Conservation (phyloP, 2,329 filamentous ascomycete species). For the Colletotrichum sp. region DNA sequence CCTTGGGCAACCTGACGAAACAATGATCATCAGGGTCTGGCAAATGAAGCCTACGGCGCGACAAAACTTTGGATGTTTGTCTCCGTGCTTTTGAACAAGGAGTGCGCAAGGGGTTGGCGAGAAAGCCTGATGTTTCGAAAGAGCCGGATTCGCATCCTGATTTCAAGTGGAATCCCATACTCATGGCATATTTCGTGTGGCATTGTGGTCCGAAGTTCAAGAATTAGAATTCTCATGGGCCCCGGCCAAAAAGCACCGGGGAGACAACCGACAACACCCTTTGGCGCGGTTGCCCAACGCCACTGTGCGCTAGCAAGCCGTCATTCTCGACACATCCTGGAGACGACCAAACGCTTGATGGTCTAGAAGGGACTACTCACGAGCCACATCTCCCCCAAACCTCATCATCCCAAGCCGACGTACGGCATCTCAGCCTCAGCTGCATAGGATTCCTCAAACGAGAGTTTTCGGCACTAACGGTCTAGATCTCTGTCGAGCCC, state of each 20-base stretch:
- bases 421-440: not conserved
- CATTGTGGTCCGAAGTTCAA: not conserved
- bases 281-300: not conserved
- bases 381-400: not conserved
- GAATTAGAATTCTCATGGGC: not conserved
- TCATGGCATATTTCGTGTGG: not conserved
- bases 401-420: not conserved
- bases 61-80: not conserved
- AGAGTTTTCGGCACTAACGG: not conserved
- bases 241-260: not conserved
- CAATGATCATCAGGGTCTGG: not conserved
- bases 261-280: not conserved
- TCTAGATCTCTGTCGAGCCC: not conserved
- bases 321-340: not conserved
- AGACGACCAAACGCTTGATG: not conserved
- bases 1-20: not conserved
- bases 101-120: not conserved
- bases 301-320: not conserved
- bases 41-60: not conserved
- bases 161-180: not conserved
- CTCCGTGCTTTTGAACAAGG: not conserved
- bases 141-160: not conserved
- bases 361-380: constrained; percentile 11
- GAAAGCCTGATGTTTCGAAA: not conserved
- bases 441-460: not conserved